Percentiles rank a stretch among this genome's conserved stretches.
These are phyloP conservation scores for Curvularia lunata DNA, from an alignment of 2,329 filamentous ascomycete species.

Conservation along the genomic window DNA sequence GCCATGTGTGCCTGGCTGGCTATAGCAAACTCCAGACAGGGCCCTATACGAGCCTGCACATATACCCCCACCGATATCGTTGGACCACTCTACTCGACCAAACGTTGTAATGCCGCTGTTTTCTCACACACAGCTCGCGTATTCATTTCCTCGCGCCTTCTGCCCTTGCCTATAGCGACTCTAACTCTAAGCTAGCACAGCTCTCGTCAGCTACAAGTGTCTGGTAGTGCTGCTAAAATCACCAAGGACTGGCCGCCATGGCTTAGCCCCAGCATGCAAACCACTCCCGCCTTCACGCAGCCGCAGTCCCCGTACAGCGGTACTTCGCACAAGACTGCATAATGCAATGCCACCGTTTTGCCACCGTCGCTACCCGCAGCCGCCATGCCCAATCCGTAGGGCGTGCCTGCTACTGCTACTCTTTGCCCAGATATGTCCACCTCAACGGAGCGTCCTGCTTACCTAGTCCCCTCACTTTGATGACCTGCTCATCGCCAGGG, in stretches of 20 bases:
- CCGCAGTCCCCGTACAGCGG: slow-evolving; percentile 2
- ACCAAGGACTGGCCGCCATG: slow-evolving; percentile 11
- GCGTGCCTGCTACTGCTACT: slow-evolving; percentile 32
- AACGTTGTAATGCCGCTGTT: slow-evolving; percentile 11
- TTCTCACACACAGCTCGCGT: background rate
- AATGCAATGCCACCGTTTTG: slow-evolving; percentile 2
- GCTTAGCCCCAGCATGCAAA: background rate
- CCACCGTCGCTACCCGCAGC: slow-evolving; percentile 9
- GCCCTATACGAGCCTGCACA: slow-evolving; percentile 38
- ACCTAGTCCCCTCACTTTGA: slow-evolving; percentile 53
- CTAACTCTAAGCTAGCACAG: slow-evolving; percentile 6
- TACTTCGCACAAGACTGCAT: slow-evolving; percentile 15
- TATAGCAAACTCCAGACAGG: slow-evolving; percentile 8
- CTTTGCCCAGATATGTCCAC: slow-evolving; percentile 55
- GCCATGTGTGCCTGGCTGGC: slow-evolving; percentile 15
- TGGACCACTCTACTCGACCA: slow-evolving; percentile 18
- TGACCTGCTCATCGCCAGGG: slow-evolving; percentile 62
- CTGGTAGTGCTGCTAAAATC: slow-evolving; percentile 16
- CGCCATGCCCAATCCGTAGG: slow-evolving; percentile 8
- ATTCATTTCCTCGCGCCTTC: slow-evolving; percentile 15
- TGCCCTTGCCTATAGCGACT: slow-evolving; percentile 27
- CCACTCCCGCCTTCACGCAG: background rate
- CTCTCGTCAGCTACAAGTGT: slow-evolving; percentile 6
- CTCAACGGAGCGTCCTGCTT: slow-evolving; percentile 48
- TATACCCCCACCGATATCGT: slow-evolving; percentile 31